Evolutionary conservation across 345 rosid genomes (phyloP).

Genomic region (Alliaria petiolata): DNA sequence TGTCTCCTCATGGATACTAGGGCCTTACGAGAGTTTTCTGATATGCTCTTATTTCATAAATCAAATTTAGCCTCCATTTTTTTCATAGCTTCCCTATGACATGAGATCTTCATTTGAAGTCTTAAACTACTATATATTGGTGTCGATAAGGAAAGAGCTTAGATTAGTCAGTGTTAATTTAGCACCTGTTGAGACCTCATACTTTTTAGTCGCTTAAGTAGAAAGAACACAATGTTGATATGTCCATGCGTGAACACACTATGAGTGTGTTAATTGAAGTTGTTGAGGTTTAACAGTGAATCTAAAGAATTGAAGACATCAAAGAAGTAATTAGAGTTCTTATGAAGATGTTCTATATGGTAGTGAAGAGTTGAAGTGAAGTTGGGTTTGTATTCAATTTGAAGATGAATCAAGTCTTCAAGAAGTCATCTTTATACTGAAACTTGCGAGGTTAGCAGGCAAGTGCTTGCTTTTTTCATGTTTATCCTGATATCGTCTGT

Average conservation of each 20-base stretch:
- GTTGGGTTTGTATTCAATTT: constrained; percentile 96
- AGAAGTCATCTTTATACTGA: constrained; percentile 96
- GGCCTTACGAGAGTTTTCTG: constrained; percentile 1
- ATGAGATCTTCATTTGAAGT: constrained; percentile 24
- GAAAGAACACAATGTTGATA: constrained; percentile 24
- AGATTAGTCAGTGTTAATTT: neutral
- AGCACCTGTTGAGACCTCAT: constrained; percentile 2
- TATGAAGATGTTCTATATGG: constrained; percentile 93
- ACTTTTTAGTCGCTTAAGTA: neutral
- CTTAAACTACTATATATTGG: neutral
- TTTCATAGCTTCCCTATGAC: neutral
- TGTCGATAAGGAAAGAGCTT: no score
- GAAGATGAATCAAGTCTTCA: constrained; percentile 98
- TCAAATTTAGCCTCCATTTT: neutral
- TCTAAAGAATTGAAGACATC: constrained; percentile 95
- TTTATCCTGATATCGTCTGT: constrained; percentile 59
- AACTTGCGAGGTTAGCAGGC: constrained; percentile 95
- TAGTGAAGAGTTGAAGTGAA: constrained; percentile 97
- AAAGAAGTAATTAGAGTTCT: constrained; percentile 87
- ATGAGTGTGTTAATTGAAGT: constrained; percentile 67
- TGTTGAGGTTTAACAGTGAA: constrained; percentile 92
- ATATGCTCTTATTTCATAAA: neutral
- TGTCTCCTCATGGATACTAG: constrained; percentile 38
- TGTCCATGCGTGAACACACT: constrained; percentile 45
- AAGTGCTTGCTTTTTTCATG: constrained; percentile 88